Percentiles rank a stretch among this genome's conserved stretches.
Conservation (phyloP, 2,329 filamentous ascomycete genomes). For the Shiraia bambusicola region DNA sequence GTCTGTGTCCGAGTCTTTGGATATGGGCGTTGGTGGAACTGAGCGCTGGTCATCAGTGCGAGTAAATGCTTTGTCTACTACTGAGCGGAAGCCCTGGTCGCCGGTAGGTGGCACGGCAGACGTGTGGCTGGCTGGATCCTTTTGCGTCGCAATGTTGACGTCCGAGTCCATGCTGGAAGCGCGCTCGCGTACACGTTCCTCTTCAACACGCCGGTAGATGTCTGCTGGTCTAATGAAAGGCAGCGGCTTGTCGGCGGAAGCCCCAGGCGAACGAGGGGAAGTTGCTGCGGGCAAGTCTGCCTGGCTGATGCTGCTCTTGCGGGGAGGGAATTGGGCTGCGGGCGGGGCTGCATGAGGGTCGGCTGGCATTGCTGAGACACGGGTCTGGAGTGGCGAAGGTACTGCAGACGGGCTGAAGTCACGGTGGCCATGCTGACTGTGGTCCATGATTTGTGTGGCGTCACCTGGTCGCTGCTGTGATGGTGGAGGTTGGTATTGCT, state of each 20-base stretch:
- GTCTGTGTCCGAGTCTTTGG: conserved; percentile 46
- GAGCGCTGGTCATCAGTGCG: conserved; percentile 56
- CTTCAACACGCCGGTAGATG: conserved; percentile 71
- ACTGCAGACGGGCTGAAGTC: conserved; percentile 58
- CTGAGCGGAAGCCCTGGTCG: conserved; percentile 44
- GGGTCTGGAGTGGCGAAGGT: conserved; percentile 52
- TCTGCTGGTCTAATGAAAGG: conserved; percentile 74
- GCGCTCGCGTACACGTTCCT: conserved; percentile 61
- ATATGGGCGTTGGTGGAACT: conserved; percentile 55
- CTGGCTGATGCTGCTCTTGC: conserved; percentile 63
- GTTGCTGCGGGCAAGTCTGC: conserved; percentile 24
- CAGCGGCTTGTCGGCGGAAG: conserved; percentile 53
- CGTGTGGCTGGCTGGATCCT: conserved; percentile 12
- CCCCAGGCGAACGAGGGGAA: conserved; percentile 31
- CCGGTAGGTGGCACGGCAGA: conserved; percentile 20
- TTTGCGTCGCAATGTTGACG: conserved; percentile 16
- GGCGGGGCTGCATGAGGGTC: conserved; percentile 29
- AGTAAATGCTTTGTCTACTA: conserved; percentile 68
- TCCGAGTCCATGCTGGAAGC: conserved; percentile 60
- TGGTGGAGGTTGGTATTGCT: conserved; percentile 17
- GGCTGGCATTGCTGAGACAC: conserved; percentile 44
- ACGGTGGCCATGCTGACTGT: conserved; percentile 44
- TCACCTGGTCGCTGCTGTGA: conserved; percentile 26
- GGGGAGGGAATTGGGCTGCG: conserved; percentile 55
- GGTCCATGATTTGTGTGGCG: conserved; percentile 34